Base-by-base conservation (phyloP, 495 filamentous ascomycete species). In the Podospora didyma region DNA sequence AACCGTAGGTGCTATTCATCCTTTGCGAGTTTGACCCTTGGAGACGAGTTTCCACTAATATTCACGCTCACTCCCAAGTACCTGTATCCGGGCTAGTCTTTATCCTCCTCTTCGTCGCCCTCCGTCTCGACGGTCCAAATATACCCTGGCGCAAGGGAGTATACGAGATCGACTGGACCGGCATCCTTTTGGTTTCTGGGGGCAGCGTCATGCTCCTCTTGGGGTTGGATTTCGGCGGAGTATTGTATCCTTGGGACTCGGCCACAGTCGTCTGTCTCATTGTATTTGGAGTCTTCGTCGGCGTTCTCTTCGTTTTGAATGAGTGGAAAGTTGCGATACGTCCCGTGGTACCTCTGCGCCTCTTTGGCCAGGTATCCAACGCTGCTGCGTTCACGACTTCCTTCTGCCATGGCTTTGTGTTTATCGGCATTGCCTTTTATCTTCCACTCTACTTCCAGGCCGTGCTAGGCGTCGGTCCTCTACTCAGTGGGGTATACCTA, bases 151-250 rank as follows among this genome's bases (percentile, higher is more conserved):
- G 73, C 16, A 79, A 82, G 20, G 90, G 90, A 2, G 65, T 93
- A 11, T 83, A 82, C 53, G 82, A 82, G 14, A 85, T 92, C 49
- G 88, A 92, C 69, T 90, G 86, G 86, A 56, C 78, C 14, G 88
- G 89, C n/a, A 81, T 76, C 3, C 57, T 88, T 20, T 73, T 82
- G 11, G 82, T 92, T 57, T 77, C 90, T 37, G 84, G 83, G 28
- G 85, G 82, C 17, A 87, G 87, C 0, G 70, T 92, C 17, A 90
- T 92, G 82, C 79, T 93, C 63, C 81, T 93, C 10, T 80, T 92
- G 26, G 89, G 86, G 9, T 77, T 93, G 9, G 83, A 89, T 60
- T 87, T 85, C 56, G 89, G 89, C 46, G 89, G 89, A 22, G 75
- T 86, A 46, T 75, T 75, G 11, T 82, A 78, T 59, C 86, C 89